Evolutionary conservation across 345 rosid genomes (phyloP).

Genomic region (Gossypium bickii): DNA sequence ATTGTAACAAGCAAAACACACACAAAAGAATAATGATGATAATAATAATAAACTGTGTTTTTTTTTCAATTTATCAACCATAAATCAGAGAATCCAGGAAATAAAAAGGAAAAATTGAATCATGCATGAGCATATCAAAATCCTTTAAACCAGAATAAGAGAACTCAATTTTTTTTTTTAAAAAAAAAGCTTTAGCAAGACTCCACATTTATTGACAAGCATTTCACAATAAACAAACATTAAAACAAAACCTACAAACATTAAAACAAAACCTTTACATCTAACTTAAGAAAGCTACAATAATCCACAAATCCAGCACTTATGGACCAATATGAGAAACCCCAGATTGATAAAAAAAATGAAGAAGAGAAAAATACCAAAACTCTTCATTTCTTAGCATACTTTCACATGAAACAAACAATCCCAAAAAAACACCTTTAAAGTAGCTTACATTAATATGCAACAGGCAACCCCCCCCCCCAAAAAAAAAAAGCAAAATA

Average conservation of each 20-base stretch:
- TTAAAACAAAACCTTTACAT: not conserved
- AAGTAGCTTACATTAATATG: not conserved
- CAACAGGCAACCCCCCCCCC: not conserved
- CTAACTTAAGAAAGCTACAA: not conserved
- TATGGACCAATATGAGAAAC: not conserved
- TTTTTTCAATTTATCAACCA: not conserved
- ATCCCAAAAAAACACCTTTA: not conserved
- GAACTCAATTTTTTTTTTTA: not conserved
- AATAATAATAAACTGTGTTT: not conserved
- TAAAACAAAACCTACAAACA: not conserved
- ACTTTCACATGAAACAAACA: not conserved
- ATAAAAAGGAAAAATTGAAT: not conserved
- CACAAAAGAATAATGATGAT: no score
- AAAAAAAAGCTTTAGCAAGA: not conserved
- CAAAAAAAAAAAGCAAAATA: not conserved
- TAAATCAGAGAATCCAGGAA: not conserved
- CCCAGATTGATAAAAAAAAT: not conserved
- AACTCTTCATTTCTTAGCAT: not conserved
- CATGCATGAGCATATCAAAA: conserved; percentile 4
- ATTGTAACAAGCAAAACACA: no score
- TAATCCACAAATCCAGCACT: not conserved
- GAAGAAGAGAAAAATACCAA: not conserved
- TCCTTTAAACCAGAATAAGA: not conserved
- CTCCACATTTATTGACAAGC: not conserved
- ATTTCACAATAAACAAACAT: not conserved